Percentiles rank a stretch among this genome's conserved stretches.
These are phyloP conservation scores for Colletotrichum noveboracense DNA, from an alignment of 2,329 filamentous ascomycete genomes.

Conservation along the genomic window DNA sequence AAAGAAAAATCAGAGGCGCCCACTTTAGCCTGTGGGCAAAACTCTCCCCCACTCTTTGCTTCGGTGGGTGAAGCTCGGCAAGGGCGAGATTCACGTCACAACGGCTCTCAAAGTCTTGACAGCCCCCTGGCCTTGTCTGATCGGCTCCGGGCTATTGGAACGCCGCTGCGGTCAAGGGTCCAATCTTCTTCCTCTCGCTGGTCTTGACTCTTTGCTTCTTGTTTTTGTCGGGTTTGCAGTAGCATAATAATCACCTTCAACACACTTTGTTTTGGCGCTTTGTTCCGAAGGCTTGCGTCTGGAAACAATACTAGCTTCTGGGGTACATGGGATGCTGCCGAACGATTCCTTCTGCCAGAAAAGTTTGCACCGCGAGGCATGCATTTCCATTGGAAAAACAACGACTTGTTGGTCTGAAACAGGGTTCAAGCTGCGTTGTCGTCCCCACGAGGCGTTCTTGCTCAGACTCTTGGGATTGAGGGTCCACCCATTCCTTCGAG, in stretches of 20 bases:
- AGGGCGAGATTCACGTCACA: neutral
- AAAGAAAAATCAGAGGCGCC: neutral
- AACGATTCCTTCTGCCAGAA: neutral
- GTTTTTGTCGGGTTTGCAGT: neutral
- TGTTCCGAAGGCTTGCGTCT: neutral
- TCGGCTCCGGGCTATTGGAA: neutral
- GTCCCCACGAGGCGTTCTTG: neutral
- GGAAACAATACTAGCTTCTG: neutral
- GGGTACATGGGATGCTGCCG: neutral
- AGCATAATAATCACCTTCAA: neutral
- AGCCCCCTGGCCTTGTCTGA: neutral
- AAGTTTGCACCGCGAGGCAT: neutral
- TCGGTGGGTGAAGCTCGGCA: neutral
- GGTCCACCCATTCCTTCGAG: neutral
- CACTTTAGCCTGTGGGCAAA: neutral
- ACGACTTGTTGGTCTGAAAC: neutral
- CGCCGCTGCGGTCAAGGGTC: neutral
- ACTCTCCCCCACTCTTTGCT: neutral
- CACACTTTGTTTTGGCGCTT: neutral
- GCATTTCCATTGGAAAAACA: neutral
- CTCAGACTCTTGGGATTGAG: neutral
- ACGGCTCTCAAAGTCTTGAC: neutral
- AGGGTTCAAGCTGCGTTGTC: neutral
- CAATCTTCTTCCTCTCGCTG: neutral
- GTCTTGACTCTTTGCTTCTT: neutral